These are phyloP conservation scores for Eutypella sp. DNA, from an alignment of 2,329 filamentous ascomycete genomes.

Conservation along the genomic window DNA sequence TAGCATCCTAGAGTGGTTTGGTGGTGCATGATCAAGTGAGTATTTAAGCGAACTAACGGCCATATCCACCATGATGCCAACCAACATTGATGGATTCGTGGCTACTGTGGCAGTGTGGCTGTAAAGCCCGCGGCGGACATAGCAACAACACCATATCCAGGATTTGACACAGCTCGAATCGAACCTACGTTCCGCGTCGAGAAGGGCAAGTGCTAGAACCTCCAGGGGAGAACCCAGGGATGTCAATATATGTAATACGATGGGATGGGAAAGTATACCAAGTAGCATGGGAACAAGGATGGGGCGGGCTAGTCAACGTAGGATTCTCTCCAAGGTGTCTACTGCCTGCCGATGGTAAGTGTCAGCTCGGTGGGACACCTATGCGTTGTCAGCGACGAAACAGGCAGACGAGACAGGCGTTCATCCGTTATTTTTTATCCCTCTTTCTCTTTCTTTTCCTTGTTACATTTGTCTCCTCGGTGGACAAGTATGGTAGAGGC, in stretches of 20 bases:
- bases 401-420: neutral
- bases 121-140: no score
- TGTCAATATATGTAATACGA: neutral
- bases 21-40: no score
- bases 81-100: no score
- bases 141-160: no score
- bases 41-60: no score
- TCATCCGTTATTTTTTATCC: no score
- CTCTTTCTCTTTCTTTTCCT: no score
- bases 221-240: neutral
- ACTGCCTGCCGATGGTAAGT: neutral
- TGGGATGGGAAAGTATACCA: no score
- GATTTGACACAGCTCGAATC: no score
- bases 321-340: neutral
- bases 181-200: neutral
- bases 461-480: neutral
- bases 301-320: neutral
- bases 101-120: no score
- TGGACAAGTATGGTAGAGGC: neutral
- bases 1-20: no score
- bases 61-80: no score
- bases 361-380: neutral
- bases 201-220: neutral
- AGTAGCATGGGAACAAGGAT: neutral
- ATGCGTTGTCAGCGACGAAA: constrained; percentile 1